Evolutionary conservation across 345 rosid species (phyloP).

Genomic region (Jatropha curcas): DNA sequence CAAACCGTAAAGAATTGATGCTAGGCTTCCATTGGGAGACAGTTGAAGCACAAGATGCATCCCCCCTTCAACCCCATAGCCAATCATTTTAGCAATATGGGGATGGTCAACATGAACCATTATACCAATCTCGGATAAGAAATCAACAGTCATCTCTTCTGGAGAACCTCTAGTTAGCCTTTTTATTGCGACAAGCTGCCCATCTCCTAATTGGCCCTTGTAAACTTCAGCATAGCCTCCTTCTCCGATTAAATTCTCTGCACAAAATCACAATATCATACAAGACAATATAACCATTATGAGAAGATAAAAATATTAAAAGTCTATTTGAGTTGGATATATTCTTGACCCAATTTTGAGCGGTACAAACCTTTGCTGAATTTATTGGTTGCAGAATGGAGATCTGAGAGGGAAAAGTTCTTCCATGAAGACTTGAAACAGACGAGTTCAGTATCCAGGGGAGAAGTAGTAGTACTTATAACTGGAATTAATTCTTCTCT

Average conservation of each 20-base stretch:
- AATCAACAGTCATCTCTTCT: slow-evolving; percentile 86
- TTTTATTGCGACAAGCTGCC: slow-evolving; percentile 70
- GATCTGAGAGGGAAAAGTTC: slow-evolving; percentile 65
- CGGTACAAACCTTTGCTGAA: slow-evolving; percentile 63
- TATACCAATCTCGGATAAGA: slow-evolving; percentile 83
- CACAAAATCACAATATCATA: neutral
- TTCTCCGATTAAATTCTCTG: slow-evolving; percentile 82
- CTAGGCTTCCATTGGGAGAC: slow-evolving; percentile 84
- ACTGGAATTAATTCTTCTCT: slow-evolving; percentile 56
- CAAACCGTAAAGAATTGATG: slow-evolving; percentile 80
- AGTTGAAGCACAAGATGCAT: slow-evolving; percentile 90
- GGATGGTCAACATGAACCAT: slow-evolving; percentile 93
- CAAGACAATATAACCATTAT: neutral
- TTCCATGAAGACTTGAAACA: slow-evolving; percentile 73
- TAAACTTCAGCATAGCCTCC: slow-evolving; percentile 94
- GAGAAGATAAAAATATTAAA: neutral
- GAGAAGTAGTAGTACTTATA: slow-evolving; percentile 32
- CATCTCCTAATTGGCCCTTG: slow-evolving; percentile 66
- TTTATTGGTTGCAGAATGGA: slow-evolving; percentile 64
- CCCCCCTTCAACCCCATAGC: slow-evolving; percentile 92
- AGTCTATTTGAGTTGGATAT: neutral
- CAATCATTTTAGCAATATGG: slow-evolving; percentile 82
- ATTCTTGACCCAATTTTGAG: neutral
- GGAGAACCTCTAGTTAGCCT: slow-evolving; percentile 68
- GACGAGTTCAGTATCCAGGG: slow-evolving; percentile 61